Percentiles rank a stretch among this genome's conserved stretches.
These are phyloP conservation scores for Sporothrix phasma DNA, from an alignment of 2,329 filamentous ascomycete genomes.

Conservation along the genomic window DNA sequence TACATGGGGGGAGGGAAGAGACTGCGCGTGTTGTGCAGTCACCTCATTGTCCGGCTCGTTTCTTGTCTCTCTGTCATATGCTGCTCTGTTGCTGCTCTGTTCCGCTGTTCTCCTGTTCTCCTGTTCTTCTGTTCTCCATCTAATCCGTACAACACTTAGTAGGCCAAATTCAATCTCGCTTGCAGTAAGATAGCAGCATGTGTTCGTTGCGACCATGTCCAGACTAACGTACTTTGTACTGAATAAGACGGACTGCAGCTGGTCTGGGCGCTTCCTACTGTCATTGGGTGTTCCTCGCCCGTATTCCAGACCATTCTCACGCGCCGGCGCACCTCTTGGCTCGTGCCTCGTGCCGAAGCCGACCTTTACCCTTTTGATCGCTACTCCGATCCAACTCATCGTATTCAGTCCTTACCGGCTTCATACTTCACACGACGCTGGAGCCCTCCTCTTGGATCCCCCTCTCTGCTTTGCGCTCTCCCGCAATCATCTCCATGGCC, in stretches of 20 bases:
- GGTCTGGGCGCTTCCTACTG: too few species aligned
- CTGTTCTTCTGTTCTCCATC: too few species aligned
- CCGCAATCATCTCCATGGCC: background rate
- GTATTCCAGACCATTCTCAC: slow-evolving; percentile 1
- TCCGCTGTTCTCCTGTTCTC: too few species aligned
- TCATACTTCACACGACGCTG: background rate
- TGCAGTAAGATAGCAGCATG: background rate
- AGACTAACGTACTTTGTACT: too few species aligned
- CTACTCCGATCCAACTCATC: background rate
- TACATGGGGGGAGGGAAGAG: background rate
- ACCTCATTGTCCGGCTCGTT: too few species aligned
- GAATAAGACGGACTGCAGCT: background rate
- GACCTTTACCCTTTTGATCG: slow-evolving; percentile 7
- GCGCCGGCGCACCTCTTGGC: slow-evolving; percentile 1
- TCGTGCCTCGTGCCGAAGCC: background rate
- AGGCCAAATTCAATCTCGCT: too few species aligned
- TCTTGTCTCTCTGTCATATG: too few species aligned
- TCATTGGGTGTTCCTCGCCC: too few species aligned
- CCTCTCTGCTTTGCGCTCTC: background rate
- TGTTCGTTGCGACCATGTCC: background rate
- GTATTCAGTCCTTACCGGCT: too few species aligned
- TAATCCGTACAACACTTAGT: too few species aligned
- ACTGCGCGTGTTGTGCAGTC: too few species aligned
- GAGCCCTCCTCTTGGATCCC: background rate
- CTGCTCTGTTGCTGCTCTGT: too few species aligned